phyloP scores from a whole-genome alignment of 331 rosid species.

The Malus hybrid region DNA sequence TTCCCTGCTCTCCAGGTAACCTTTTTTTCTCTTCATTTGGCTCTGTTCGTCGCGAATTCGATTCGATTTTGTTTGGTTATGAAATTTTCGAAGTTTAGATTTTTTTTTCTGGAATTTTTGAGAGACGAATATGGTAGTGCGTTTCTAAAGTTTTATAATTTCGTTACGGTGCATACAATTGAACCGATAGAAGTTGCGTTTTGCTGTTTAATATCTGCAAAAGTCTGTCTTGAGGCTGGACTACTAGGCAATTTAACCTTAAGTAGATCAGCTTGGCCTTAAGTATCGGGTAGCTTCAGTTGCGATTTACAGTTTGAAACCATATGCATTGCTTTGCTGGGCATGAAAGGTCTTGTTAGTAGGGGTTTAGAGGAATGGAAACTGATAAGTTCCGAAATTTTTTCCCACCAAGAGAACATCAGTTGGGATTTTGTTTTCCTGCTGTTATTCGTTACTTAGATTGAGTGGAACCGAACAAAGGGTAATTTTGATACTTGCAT shows the following conservation, averaged over 20 bases:
- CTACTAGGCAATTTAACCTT: background rate
- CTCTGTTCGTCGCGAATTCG: background rate
- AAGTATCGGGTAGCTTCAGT: background rate
- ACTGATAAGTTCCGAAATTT: background rate
- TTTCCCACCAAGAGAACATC: background rate
- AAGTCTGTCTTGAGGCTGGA: background rate
- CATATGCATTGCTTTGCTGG: background rate
- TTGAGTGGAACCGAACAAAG: background rate
- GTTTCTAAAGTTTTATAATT: background rate
- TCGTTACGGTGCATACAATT: background rate
- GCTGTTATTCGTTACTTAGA: background rate
- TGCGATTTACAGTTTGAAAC: background rate
- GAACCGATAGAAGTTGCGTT: background rate
- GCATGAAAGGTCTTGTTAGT: background rate
- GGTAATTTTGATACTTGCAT: background rate
- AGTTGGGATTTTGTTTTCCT: background rate
- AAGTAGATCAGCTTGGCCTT: background rate
- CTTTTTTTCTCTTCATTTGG: background rate
- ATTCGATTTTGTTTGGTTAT: background rate
- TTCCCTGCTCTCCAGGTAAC: conserved; percentile 68
- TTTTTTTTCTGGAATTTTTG: background rate
- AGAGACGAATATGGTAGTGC: background rate
- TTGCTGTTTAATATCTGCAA: background rate
- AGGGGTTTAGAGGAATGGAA: background rate
- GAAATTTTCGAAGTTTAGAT: background rate